phyloP scores from a whole-genome alignment of 192 early-diverging fungal genomes.

The Coemansia sp. region DNA sequence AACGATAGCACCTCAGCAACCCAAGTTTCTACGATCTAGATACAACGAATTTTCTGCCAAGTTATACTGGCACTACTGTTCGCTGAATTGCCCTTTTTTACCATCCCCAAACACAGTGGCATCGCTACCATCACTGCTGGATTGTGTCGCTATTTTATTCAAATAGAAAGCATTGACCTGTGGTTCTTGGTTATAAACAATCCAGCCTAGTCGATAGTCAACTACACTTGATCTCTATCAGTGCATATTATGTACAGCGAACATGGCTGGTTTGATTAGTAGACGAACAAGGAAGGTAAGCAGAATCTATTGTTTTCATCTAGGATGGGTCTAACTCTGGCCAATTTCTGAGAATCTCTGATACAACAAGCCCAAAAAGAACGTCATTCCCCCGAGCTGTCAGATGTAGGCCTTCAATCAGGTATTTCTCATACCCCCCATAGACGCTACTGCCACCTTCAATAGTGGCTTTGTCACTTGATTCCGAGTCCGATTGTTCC shows the following conservation, averaged over 20 bases:
- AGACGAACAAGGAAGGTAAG: neutral
- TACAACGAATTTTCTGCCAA: neutral
- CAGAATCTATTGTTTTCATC: neutral
- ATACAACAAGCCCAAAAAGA: constrained; percentile 19
- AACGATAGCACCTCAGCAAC: neutral
- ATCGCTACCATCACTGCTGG: neutral
- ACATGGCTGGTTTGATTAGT: neutral
- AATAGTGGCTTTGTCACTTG: neutral
- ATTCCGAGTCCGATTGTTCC: neutral
- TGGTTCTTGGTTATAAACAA: neutral
- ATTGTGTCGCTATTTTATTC: neutral
- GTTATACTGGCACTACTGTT: neutral
- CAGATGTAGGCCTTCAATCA: constrained; percentile 63
- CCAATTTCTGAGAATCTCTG: constrained; percentile 10
- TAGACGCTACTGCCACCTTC: neutral
- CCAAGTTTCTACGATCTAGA: neutral
- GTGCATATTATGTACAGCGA: neutral
- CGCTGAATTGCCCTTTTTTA: neutral
- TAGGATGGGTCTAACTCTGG: constrained; percentile 18
- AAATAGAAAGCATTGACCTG: neutral
- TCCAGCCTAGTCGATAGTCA: neutral
- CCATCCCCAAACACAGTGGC: neutral
- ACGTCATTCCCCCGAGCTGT: constrained; percentile 55
- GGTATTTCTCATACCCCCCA: constrained; percentile 41
- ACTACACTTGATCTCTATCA: neutral